Evolutionary conservation across 139 green algal genomes (phyloP), one percentile per base, ranked within the genome.

Genomic region (Tetraselmis chui): DNA sequence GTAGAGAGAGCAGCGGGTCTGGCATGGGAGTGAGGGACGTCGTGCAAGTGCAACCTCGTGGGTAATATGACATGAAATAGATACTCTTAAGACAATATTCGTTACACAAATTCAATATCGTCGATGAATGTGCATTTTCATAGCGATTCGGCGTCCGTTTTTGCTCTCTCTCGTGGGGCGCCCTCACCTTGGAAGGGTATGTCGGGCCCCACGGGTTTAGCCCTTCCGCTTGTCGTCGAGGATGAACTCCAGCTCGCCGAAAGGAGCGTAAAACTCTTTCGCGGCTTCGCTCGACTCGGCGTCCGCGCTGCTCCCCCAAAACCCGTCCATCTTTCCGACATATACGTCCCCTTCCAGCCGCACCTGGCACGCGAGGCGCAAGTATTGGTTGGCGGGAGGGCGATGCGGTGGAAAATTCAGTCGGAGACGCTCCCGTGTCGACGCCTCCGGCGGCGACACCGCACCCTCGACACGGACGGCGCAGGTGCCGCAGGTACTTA

Each of bases 401-500:
- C 32, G 76, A 80, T 90, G 87, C 0, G 87, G 87, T n/a, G 82
- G 84, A 31, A 90, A 87, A 59, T 85, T 86, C 23, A 90, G 84
- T 2, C 87, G 79, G 74, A 85, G 30, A 23, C 31, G 77, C 83
- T 89, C 82, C 28, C 67, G 77, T 29, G 78, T 76, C 30, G 79
- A 80, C 78, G 80, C 82, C 0, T 22, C 24, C 30, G 31, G 25
- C 0, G 85, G 85, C 26, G 30, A 5, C 26, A 86, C 79, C 5
- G 32, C 26, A 22, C 79, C 79, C 45, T 76, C 81, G 30, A 89
- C 76, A 29, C 84, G 45, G 2, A 90, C 87, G 0, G 87, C 84
- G 74, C 87, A 90, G 0, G 87, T 90, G 84, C 87, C 87, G 59
- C 87, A 90, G 0, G 84, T 86, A 31, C 87, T 84, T 2, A 90